Evolutionary conservation across 2,329 filamentous ascomycete genomes (phyloP), one percentile per base, ranked within the genome.

Genomic region (Cladosporium sp.): DNA sequence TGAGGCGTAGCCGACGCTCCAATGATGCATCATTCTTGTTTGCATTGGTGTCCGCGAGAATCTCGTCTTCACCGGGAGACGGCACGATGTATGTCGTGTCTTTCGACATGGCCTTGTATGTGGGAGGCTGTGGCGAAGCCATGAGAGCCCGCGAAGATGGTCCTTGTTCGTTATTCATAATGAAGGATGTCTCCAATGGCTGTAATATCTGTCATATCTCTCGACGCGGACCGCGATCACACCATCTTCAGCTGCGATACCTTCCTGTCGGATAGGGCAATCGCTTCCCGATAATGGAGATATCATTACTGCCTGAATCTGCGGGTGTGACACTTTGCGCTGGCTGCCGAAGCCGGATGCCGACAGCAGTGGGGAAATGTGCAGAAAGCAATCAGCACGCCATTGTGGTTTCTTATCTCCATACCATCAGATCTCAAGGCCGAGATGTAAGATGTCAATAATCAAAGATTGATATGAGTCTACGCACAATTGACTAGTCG

Each of bases 1-100:
- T 89, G 60, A 80, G 75, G 17, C 85, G 81, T 30, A 88, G 73
- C 42, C 71, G 77, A 34, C 70, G 75, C 64, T 82, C 75, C 39
- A 80, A 66, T 12, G 25, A 11, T 15, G 28, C 37, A 20, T 39
- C 28, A 5, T 42, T 45, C 3, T 50, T 20, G 11, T 20, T 6
- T 19, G 25, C 17, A 3, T 20, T n/a, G 11, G 45, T 9, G 2
- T 28, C 36, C 22, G 25, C 28, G 14, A 6, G 9, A 6, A 15
- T 15, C 12, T 59, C 49, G 30, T 30, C 42, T 15, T 45, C 56
- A 30, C 37, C 28, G 4, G 22, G 30, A 5, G 45, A 51, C 30
- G 30, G 22, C 9, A 51, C 22, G 14, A n/a, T 43, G 36, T 51
- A 25, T 4, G 55, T 43, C 22, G 45, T 51, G 19, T 58, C 49